Evolutionary conservation across 805 yeast species (phyloP), one percentile per base, ranked within the genome.

Genomic region (Yamadazyma ubonensis): DNA sequence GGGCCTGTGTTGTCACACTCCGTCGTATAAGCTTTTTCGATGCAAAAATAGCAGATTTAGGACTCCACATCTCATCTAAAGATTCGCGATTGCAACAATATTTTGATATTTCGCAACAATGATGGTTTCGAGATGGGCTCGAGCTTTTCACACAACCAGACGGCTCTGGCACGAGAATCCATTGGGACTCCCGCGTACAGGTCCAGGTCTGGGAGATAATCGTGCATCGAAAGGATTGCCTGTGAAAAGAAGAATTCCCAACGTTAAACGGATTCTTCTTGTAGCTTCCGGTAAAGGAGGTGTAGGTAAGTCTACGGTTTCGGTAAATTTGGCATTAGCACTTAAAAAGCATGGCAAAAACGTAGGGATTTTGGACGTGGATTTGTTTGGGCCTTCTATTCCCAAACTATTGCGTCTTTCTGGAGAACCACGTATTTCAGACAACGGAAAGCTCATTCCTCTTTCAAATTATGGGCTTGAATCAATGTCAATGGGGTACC

Each of bases 401-500:
- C 96, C 96, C 0, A 79, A 77, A 44, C 65, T 87, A 46, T 67
- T 87, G 64, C 75, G 75, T n/a, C 65, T 87, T 6, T 48, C 64
- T 1, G 89, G 90, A 0, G 91, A 83, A 50, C 93, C 95, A 1
- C 54, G 83, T 19, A 53, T 83, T 9, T 61, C 77, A 0, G 55
- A 52, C 2, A 48, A 50, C 2, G 86, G 88, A 0, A 73, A 74
- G 48, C 63, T 86, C 2, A 54, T 81, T 0, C 96, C 96, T 0
- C 58, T 86, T 49, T 57, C 70, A 8, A 86, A 85, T 54, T 85
- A 81, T 48, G 96, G 96, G 0, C 55, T 87, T 2, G 81, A 83
- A 48, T 76, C 89, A 5, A 87, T 87, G 96, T 86, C 95, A 0
- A 87, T 87, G 95, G 96, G 96, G 0, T 86, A 81, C 52, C 63